These are phyloP conservation scores for Lophiostoma macrostomum DNA, from an alignment of 495 filamentous ascomycete genomes.

Conservation along the genomic window DNA sequence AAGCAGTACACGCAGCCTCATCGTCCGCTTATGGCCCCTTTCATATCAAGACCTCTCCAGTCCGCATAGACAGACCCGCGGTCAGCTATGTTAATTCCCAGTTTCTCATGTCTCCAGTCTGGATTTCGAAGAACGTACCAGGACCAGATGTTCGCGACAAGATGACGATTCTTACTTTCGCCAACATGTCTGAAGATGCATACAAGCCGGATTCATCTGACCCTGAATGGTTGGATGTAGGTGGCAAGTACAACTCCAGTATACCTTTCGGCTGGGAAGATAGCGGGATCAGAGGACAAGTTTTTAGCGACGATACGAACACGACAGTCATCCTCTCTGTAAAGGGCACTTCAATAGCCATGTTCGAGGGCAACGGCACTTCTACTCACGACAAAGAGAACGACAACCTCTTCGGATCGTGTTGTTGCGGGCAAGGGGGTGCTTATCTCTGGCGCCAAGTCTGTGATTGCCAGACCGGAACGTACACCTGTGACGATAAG, in stretches of 20 bases:
- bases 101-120: constrained; percentile 7
- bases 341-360: constrained; percentile 23
- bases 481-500: constrained; percentile 21
- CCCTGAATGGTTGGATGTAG: constrained; percentile 24
- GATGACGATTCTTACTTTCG: constrained; percentile 19
- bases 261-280: constrained; percentile 25
- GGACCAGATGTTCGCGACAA: constrained; percentile 25
- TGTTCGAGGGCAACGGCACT: constrained; percentile 23
- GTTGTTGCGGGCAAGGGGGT: constrained; percentile 26
- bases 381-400: constrained; percentile 28
- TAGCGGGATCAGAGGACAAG: constrained; percentile 28
- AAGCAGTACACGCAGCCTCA: neutral
- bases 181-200: constrained; percentile 27
- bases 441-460: constrained; percentile 23
- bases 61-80: constrained; percentile 16
- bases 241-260: constrained; percentile 17
- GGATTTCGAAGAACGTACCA: constrained; percentile 15
- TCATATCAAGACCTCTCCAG: constrained; percentile 4
- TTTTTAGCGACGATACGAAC: constrained; percentile 25
- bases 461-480: constrained; percentile 25
- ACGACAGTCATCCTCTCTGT: constrained; percentile 22
- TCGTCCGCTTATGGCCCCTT: constrained; percentile 4
- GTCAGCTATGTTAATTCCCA: neutral
- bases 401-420: constrained; percentile 31
- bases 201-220: constrained; percentile 21